Conservation (phyloP, 352 stramenopile species). For the Plasmopara viticola region DNA sequence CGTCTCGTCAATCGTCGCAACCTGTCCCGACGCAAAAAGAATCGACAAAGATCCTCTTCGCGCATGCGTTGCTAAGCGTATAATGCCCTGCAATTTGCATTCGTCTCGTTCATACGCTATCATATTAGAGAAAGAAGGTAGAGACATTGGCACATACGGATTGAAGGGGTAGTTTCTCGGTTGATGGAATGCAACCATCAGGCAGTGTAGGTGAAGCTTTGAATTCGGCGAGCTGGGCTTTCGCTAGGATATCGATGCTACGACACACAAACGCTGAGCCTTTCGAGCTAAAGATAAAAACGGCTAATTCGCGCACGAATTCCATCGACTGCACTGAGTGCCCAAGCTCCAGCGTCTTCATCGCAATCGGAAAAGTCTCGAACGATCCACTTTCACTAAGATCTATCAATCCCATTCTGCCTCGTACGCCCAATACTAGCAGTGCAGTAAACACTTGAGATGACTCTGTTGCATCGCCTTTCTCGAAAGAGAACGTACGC, state of each 20-base stretch:
- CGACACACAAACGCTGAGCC: slow-evolving; percentile 25
- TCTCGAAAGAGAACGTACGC: neutral
- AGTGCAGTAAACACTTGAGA: slow-evolving; percentile 14
- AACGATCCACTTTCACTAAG: neutral
- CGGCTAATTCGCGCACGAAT: slow-evolving; percentile 22
- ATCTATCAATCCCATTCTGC: slow-evolving; percentile 12
- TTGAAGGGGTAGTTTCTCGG: slow-evolving; percentile 28
- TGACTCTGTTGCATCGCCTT: no score
- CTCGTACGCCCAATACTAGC: slow-evolving; percentile 18
- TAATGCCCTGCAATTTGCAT: slow-evolving; percentile 18
- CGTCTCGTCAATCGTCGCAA: slow-evolving; percentile 21
- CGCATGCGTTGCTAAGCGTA: slow-evolving; percentile 22
- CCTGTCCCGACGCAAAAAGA: slow-evolving; percentile 30
- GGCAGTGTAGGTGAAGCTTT: neutral
- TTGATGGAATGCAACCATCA: neutral
- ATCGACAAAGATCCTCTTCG: slow-evolving; percentile 19
- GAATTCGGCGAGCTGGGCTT: no score
- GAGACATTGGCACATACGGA: slow-evolving; percentile 13
- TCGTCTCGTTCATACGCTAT: no score
- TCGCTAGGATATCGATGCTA: slow-evolving; percentile 7
- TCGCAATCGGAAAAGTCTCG: slow-evolving; percentile 7
- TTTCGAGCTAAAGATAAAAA: slow-evolving; percentile 30
- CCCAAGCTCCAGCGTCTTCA: slow-evolving; percentile 16
- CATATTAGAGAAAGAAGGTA: neutral
- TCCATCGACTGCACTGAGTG: slow-evolving; percentile 18